Base-by-base conservation (phyloP, 1,284 basidiomycete species). In the Earliella scabrosa region DNA sequence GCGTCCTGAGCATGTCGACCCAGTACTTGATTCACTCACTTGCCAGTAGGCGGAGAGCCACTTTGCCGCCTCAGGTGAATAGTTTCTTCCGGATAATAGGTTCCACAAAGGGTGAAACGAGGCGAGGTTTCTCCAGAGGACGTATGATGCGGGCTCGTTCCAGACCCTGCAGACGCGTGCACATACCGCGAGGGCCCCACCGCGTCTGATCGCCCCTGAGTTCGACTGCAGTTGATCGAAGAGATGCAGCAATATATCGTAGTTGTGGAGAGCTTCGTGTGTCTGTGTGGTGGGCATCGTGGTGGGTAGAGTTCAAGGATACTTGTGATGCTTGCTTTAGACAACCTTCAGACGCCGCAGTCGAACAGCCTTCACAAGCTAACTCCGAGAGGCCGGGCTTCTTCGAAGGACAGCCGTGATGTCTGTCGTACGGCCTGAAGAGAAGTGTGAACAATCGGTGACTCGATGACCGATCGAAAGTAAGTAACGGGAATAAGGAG, bases 101-200 rank as follows among this genome's bases (percentile, higher is more conserved):
- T 55, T 47, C 60, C 60, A 62, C 2, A 62, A 36, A 1, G 60
- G 60, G 29, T 54, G 54, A 18, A 62, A 43, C 6, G 51, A 47
- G 9, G 47, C 45, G 1, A 62, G 45, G 4, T 29, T 45, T 24
- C 60, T 47, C 60, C 60, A 62, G 4, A 62, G 35, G 4, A 54
- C 52, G 6, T 50, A 46, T 4, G 57, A 59, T 0, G 57, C 60
- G 18, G 60, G 60, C 0, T 56, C 57, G 16, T 45, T 32, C 60
- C 60, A 62, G 3, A 46, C 35, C 8, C 31, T 52, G 27, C 54
- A 62, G 2, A 62, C 60, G 1, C 55, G 54, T 6, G 60, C 46
- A n/a, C 54, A 59, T 8, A 45, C 26, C 5, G 60, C 60, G 3
- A 62, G 57, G 0, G 54, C 46, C 0, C 31, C 10, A 16, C 51